Base-by-base conservation (phyloP, 768 basidiomycete species). In the Phaffia australis region DNA sequence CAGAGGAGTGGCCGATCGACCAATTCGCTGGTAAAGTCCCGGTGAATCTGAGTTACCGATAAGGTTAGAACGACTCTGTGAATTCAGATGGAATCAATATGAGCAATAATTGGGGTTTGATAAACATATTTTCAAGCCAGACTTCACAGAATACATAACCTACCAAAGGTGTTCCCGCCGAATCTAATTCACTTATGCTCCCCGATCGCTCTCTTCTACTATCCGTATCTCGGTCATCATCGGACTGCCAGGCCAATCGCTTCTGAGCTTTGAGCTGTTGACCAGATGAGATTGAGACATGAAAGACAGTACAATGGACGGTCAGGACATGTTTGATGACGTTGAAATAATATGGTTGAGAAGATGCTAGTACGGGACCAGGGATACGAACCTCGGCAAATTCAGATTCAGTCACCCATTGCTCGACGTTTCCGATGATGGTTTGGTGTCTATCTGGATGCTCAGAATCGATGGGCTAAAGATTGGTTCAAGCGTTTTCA, bases 211-310 rank as follows among this genome's bases (percentile, higher is more conserved):
- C 35, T 62, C 16, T 29, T 50, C 15, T 18, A 0, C 11, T 25
- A 0, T 14, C 23, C 50, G 27, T n/a, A 15, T 61, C 66, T 3
- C 55, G 52, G 21, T 63, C 66, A 6, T 67, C 60, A 27, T 67
- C 66, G n/a, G 59, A 46, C 55, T 67, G 66, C 66, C 66, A 67
- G 1, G 60, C 60, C n/a, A 67, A 61, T 5, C 46, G 42, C 16
- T 49, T 47, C n/a, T 48, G 35, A 18, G 60, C 66, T 49, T 67
- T 67, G 55, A 67, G 66, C 58, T 60, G 23, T 51, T 62, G 35
- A 42, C 11, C 35, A 32, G 30, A 21, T 25, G 1, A 27, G 35
- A 25, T 35, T 21, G 1, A 58, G 15, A 56, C 29, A 21, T 32
- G 32, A 58, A 46, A 16, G 27, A 30, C 57, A 46, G n/a, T n/a